Evolutionary conservation across 352 stramenopile genomes (phyloP).

Genomic region (Hyaloperonospora brassicae): DNA sequence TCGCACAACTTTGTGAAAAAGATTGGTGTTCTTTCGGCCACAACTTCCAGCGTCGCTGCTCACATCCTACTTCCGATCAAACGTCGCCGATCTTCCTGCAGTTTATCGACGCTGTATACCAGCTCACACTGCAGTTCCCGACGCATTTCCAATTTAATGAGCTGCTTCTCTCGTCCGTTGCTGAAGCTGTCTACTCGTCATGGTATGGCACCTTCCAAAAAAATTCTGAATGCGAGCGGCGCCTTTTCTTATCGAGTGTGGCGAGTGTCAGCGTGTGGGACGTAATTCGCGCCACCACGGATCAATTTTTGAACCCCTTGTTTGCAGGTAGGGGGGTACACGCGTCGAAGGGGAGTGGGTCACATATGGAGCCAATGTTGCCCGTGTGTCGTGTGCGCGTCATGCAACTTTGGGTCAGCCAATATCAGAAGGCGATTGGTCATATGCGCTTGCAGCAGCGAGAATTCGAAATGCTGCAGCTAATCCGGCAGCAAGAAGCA

Average conservation of each 20-base stretch:
- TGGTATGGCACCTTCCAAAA: slow-evolving; percentile 91
- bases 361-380: slow-evolving; percentile 61
- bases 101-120: slow-evolving; percentile 97
- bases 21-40: slow-evolving; percentile 86
- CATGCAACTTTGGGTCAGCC: slow-evolving; percentile 81
- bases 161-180: slow-evolving; percentile 87
- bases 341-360: slow-evolving; percentile 9
- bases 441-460: slow-evolving; percentile 84
- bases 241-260: slow-evolving; percentile 54
- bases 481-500: slow-evolving; percentile 77
- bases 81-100: slow-evolving; percentile 98
- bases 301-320: slow-evolving; percentile 78
- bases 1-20: slow-evolving; percentile 79
- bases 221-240: slow-evolving; percentile 78
- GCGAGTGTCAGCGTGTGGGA: slow-evolving; percentile 78
- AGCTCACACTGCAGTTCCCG: slow-evolving; percentile 95
- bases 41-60: slow-evolving; percentile 78
- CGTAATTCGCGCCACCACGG: slow-evolving; percentile 70
- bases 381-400: slow-evolving; percentile 78
- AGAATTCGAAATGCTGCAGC: slow-evolving; percentile 74
- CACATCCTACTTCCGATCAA: slow-evolving; percentile 84
- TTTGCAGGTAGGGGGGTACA: slow-evolving; percentile 43
- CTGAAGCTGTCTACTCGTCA: slow-evolving; percentile 95
- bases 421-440: slow-evolving; percentile 84
- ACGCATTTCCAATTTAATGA: slow-evolving; percentile 98